Percentiles rank a stretch among this genome's conserved stretches.
Evolutionary conservation across 106 monocot genomes (phyloP).

Genomic region (Apostasia shenzhenica): DNA sequence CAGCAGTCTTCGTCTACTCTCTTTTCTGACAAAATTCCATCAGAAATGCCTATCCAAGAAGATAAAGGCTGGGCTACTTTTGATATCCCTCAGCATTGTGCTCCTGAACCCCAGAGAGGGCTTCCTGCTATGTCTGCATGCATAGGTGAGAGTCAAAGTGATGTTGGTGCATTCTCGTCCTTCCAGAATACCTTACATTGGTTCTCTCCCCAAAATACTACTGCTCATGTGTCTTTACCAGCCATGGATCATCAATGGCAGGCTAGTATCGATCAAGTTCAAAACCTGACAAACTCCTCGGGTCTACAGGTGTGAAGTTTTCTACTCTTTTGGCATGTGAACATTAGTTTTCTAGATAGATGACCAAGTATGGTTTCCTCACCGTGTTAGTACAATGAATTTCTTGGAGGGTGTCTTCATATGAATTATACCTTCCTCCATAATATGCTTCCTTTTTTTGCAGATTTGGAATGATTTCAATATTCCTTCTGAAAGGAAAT

Average conservation of each 20-base stretch:
- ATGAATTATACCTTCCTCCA: too few relatives aligned
- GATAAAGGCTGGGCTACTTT: slow-evolving; percentile 86
- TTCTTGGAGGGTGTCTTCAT: too few relatives aligned
- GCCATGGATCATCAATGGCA: slow-evolving; percentile 25
- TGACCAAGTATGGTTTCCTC: too few relatives aligned
- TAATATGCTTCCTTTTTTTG: background rate
- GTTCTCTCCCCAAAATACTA: slow-evolving; percentile 17
- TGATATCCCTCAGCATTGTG: slow-evolving; percentile 32
- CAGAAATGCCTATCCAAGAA: slow-evolving; percentile 17
- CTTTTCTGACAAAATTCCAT: slow-evolving; percentile 12
- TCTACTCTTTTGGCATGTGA: background rate
- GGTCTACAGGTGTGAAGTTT: slow-evolving; percentile 23
- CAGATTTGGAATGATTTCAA: slow-evolving; percentile 6
- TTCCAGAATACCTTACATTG: slow-evolving; percentile 12
- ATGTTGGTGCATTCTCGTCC: slow-evolving; percentile 17
- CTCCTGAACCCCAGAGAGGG: slow-evolving; percentile 13
- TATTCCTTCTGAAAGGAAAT: background rate
- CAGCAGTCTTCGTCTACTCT: slow-evolving; percentile 18
- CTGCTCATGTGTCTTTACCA: slow-evolving; percentile 14
- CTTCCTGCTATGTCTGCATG: slow-evolving; percentile 14
- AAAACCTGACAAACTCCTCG: slow-evolving; percentile 8
- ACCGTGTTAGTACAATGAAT: too few relatives aligned
- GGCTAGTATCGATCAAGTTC: slow-evolving; percentile 11
- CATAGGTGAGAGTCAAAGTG: slow-evolving; percentile 12
- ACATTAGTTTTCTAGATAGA: too few relatives aligned